phyloP scores from a whole-genome alignment of 805 yeast species.

The Nakazawaea sp. region DNA sequence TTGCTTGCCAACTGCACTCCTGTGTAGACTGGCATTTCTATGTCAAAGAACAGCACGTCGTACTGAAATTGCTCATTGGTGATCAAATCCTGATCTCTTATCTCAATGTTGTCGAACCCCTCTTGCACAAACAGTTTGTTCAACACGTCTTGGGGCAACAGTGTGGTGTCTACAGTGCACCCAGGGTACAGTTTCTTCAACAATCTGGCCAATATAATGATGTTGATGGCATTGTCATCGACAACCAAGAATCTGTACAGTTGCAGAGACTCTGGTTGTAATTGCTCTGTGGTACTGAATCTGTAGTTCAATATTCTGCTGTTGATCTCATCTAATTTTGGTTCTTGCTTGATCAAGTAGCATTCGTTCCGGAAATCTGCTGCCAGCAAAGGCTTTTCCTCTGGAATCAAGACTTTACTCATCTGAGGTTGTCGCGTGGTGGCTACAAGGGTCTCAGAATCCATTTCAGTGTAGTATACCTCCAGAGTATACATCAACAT shows the following conservation, averaged over 20 bases:
- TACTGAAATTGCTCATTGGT: conserved; percentile 11
- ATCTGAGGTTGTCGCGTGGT: too few species aligned
- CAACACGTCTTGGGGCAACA: conserved; percentile 16
- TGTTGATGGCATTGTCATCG: conserved; percentile 35
- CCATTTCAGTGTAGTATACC: too few species aligned
- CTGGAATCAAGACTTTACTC: too few species aligned
- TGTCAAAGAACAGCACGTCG: conserved; percentile 32
- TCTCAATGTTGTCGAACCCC: conserved; percentile 1
- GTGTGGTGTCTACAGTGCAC: conserved; percentile 23
- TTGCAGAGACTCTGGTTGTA: neutral
- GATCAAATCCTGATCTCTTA: neutral
- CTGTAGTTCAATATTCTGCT: neutral
- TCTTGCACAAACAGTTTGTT: conserved; percentile 12
- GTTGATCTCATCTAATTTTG: neutral
- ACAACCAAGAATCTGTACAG: conserved; percentile 18
- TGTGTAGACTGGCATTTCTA: conserved; percentile 37
- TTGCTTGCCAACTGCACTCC: conserved; percentile 30
- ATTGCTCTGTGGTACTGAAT: too few species aligned
- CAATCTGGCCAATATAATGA: conserved; percentile 28
- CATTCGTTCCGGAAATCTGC: too few species aligned
- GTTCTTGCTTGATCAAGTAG: neutral
- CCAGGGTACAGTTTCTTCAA: conserved; percentile 29
- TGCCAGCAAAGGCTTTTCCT: too few species aligned
- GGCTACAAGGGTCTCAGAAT: too few species aligned
- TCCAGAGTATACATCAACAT: too few species aligned